Evolutionary conservation across 192 early-diverging fungal species (phyloP).

Genomic region (Entomortierella beljakovae): DNA sequence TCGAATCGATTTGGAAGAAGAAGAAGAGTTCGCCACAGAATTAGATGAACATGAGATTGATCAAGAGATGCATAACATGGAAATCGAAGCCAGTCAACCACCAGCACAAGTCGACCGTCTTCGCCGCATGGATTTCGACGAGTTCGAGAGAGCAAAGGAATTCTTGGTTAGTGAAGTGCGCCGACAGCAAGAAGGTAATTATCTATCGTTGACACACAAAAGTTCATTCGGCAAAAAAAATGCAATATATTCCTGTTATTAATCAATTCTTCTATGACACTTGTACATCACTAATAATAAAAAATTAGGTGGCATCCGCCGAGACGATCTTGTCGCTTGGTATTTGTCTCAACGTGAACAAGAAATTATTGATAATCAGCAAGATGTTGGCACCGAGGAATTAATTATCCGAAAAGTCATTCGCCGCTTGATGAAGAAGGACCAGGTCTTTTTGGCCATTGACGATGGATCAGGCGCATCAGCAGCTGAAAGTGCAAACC

Average conservation of each 20-base stretch:
- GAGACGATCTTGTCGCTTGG: constrained; percentile 41
- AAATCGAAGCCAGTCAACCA: constrained; percentile 26
- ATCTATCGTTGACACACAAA: background rate
- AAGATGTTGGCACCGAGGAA: constrained; percentile 33
- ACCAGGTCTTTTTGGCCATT: constrained; percentile 48
- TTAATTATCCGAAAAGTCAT: constrained; percentile 49
- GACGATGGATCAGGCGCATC: constrained; percentile 25
- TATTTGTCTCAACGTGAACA: constrained; percentile 23
- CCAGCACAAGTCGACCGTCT: constrained; percentile 14
- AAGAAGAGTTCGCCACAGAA: constrained; percentile 47
- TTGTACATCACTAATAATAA: no score
- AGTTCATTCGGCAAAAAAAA: no score
- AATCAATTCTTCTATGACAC: no score
- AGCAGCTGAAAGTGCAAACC: constrained; percentile 33
- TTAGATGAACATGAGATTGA: constrained; percentile 48
- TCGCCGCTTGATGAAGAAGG: constrained; percentile 47
- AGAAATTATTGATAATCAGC: constrained; percentile 42
- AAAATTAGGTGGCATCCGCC: constrained; percentile 22
- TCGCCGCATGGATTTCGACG: constrained; percentile 50
- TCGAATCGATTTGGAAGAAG: constrained; percentile 74
- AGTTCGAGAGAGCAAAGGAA: constrained; percentile 48
- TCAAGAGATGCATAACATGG: constrained; percentile 32
- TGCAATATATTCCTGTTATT: no score
- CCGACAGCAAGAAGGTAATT: constrained; percentile 33
- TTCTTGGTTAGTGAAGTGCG: constrained; percentile 50